Evolutionary conservation across 2,329 filamentous ascomycete genomes (phyloP), one percentile per base, ranked within the genome.

Genomic region (Fusarium albidum): DNA sequence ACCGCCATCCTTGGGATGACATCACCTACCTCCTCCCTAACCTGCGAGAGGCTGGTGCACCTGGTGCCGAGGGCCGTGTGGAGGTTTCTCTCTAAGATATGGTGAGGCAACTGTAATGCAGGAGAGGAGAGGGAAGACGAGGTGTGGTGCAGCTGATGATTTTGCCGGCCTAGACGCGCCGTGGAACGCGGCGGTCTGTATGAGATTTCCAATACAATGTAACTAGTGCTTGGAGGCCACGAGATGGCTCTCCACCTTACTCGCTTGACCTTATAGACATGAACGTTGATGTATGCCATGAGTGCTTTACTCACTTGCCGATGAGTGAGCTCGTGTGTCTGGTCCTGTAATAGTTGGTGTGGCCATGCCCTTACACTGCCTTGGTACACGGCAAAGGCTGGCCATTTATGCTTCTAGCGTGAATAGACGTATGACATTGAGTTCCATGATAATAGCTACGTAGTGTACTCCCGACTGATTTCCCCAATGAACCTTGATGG

Each of bases 1-100:
- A 99, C 90, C 90, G 95, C 76, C 92, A 96, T 86, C 95, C 95
- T 74, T 98, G 95, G 95, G 95, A 96, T 75, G 93, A 96, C 77
- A 96, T 96, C 74, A 96, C 92, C 66, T 96, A 96, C 80, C 85
- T 96, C 68, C 88, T 96, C 68, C 92, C 92, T 71, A 90, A 84
- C 77, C 81, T 96, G 59, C 81, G 83, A 69, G 83, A 89, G 73
- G 83, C 83, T 55, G 86, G 87, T 61, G 83, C 86, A 55, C 84
- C 87, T 57, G 91, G 91, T 67, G 82, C 83, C 60, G 91, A 96
- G 81, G 91, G 91, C 68, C 87, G 92, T 81, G 92, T 96, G 56
- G 92, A 96, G 83, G 92, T 96, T 68, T 85, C 88, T 75, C 83
- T 95, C 75, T 91, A 81, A 74, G 64, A 61, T 48, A 57, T 39